Conservation (phyloP, 202 grass and related monocot species). For the Panicum hallii region DNA sequence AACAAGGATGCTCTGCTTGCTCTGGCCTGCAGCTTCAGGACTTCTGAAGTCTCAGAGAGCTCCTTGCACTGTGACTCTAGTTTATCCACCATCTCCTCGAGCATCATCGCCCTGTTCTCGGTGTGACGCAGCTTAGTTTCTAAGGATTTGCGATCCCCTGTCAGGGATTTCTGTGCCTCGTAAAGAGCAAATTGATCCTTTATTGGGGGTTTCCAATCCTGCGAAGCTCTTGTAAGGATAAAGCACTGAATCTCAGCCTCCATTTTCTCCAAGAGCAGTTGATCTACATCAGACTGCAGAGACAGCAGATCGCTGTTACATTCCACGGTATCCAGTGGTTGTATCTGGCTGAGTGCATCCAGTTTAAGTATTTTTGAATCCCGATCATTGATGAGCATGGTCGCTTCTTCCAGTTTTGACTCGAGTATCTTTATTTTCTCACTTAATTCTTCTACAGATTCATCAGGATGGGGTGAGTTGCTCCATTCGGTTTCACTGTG, state of each 20-base stretch:
- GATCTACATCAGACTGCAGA: constrained; percentile 68
- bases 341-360: constrained; percentile 46
- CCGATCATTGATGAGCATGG: constrained; percentile 38
- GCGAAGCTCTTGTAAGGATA: constrained; percentile 68
- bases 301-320: constrained; percentile 29
- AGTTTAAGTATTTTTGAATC: constrained; percentile 65
- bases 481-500: constrained; percentile 61
- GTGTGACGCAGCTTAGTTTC: constrained; percentile 52
- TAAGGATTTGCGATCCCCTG: constrained; percentile 47
- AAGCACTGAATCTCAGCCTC: constrained; percentile 81
- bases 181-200: constrained; percentile 51
- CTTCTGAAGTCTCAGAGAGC: constrained; percentile 58
- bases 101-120: constrained; percentile 55
- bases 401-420: constrained; percentile 61
- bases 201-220: constrained; percentile 52
- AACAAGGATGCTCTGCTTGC: constrained; percentile 60
- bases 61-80: constrained; percentile 63
- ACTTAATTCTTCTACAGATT: constrained; percentile 54
- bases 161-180: constrained; percentile 58
- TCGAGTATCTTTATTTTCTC: constrained; percentile 68
- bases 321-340: constrained; percentile 18
- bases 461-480: constrained; percentile 44
- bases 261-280: constrained; percentile 77
- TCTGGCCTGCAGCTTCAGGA: constrained; percentile 70
- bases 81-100: constrained; percentile 64